Evolutionary conservation across 2,329 filamentous ascomycete genomes (phyloP).

Genomic region (Cordyceps javanica): DNA sequence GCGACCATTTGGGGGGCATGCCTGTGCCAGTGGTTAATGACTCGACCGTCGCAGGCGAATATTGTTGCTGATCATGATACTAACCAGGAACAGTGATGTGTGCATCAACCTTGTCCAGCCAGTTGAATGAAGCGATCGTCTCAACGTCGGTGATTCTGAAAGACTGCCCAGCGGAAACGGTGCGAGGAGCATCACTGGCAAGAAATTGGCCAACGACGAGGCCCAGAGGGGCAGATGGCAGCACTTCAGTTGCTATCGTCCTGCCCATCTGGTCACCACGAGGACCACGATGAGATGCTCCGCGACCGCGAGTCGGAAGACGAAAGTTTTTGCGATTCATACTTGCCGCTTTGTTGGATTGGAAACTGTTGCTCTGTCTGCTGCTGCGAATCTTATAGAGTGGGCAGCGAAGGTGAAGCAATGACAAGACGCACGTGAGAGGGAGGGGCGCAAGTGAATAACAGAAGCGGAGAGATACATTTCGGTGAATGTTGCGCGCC

Average conservation of each 20-base stretch:
- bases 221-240: background rate
- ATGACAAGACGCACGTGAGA: background rate
- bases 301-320: background rate
- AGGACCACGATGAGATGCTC: background rate
- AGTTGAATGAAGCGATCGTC: slow-evolving; percentile 31
- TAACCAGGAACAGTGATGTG: slow-evolving; percentile 29
- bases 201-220: background rate
- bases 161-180: background rate
- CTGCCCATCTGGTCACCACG: background rate
- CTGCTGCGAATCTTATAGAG: background rate
- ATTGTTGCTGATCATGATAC: slow-evolving; percentile 9
- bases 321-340: background rate
- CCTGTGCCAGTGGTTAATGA: slow-evolving; percentile 27
- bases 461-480: background rate
- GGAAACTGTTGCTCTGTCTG: background rate
- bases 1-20: slow-evolving; percentile 45
- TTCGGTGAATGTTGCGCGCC: background rate
- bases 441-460: background rate
- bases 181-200: background rate
- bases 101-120: slow-evolving; percentile 23
- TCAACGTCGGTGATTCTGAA: background rate
- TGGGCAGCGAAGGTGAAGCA: background rate
- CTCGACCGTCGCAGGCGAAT: slow-evolving; percentile 17
- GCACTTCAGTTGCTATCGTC: background rate
- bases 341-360: background rate